Base-by-base conservation (phyloP, 164 flowering plant species). In the Akebia trifoliata region DNA sequence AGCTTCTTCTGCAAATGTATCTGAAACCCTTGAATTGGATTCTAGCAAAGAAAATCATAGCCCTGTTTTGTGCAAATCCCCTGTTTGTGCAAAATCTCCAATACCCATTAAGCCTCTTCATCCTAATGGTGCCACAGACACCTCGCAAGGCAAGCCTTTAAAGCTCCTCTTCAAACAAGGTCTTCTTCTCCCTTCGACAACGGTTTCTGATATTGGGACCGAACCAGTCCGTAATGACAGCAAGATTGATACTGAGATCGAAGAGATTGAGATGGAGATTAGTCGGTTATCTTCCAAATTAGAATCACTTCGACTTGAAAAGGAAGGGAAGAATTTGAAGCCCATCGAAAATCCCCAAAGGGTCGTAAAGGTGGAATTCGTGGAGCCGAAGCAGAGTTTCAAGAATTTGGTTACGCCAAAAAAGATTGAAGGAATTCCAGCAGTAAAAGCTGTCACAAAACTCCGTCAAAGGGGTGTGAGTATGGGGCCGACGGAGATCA, bases 261-360 rank as follows among this genome's bases (percentile, higher is more conserved):
- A 77, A 45, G 85, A 74, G 46, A 76, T 85, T 14, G 84, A 87
- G 68, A 72, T 46, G 61, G 84, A 93, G 73, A 84, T 89, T 40
- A 50, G 37, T 43, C 67, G 80, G 6, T 65, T 89, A 52, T 56
- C 78, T 15, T 68, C 73, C 17, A 81, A 74, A 44, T 74, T 93
- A 26, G 77, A 81, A 44, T 71, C 76, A 8, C 79, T 87, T 46
- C 73, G 76, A 0, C 56, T 85, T 14, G 82, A 86, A 37, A 61
- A 61, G 20, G 57, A 38, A 9, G 58, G 6, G 29, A 18, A 0
- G 12, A 2, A 29, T 31, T 20, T 2, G 20, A 35, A 45, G 42
- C 2, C 38, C 37, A 21, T 29, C 6, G 57, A 38, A 25, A 34
- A 8, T 4, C 29, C 69, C 6, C 77, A 20, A 53, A 2, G 15